phyloP scores from a whole-genome alignment of 192 early-diverging fungal genomes.

The Geosiphon pyriformis region DNA sequence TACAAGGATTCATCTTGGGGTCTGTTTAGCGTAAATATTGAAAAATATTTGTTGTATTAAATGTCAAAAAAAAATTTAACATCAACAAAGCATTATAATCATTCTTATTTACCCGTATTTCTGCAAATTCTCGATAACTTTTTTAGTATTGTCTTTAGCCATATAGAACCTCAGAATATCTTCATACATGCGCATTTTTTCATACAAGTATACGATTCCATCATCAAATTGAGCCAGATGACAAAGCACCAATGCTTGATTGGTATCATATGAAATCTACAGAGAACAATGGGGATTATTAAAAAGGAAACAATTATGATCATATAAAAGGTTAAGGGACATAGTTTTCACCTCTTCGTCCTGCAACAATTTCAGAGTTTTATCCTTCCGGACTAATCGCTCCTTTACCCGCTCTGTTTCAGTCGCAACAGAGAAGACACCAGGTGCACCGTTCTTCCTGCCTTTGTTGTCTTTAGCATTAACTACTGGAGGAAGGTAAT shows the following conservation, averaged over 20 bases:
- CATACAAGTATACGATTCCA: constrained; percentile 83
- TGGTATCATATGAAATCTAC: constrained; percentile 73
- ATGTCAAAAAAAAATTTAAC: neutral
- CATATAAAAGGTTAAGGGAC: neutral
- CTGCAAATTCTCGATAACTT: constrained; percentile 55
- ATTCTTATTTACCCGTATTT: constrained; percentile 51
- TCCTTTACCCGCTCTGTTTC: constrained; percentile 28
- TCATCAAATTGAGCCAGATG: constrained; percentile 77
- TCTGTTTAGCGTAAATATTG: constrained; percentile 23
- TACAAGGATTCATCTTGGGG: constrained; percentile 64
- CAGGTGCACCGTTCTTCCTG: constrained; percentile 19
- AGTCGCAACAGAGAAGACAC: constrained; percentile 11
- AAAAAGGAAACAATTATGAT: neutral
- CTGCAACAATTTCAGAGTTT: constrained; percentile 66
- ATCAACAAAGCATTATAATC: neutral
- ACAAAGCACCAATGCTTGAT: constrained; percentile 89
- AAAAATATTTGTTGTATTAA: constrained; percentile 3
- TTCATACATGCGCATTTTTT: constrained; percentile 71
- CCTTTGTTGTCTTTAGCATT: constrained; percentile 12
- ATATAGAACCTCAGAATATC: constrained; percentile 71
- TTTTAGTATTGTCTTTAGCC: constrained; percentile 59
- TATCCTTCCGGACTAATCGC: constrained; percentile 39
- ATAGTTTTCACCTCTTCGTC: constrained; percentile 42
- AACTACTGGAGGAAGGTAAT: constrained; percentile 20
- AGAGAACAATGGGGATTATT: too few relatives aligned